Base-by-base conservation (phyloP, 2,329 filamentous ascomycete genomes). In the Blastomyces parvus region DNA sequence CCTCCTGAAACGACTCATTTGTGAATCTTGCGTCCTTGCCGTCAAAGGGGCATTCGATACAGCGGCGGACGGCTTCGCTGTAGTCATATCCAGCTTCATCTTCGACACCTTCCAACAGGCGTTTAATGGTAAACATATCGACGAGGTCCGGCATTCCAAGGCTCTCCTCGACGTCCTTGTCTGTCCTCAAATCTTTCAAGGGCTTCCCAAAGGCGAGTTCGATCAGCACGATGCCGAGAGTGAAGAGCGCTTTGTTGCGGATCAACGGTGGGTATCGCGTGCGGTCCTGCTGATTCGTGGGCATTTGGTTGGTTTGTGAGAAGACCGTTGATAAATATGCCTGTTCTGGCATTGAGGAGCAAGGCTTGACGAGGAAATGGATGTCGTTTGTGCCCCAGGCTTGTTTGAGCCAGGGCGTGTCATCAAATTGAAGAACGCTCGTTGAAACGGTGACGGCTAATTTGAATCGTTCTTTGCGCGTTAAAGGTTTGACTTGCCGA, bases 381-480 rank as follows among this genome's bases (percentile, higher is more conserved):
- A 69, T 64, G 60, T 67, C 64, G 1, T 59, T 59, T 19, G 62
- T 66, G 14, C 60, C 64, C 66, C 68, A 69, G 19, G 57, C 25
- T 5, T 40, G 42, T 40, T 67, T 62, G 6, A 68, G 53, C 67
- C 67, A 68, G 9, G 61, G 60, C 2, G 64, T 67, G 13, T 61
- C 62, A 33, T 67, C 55, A 22, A 68, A 58, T 62, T 69, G 67
- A 25, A 69, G 44, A 9, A 68, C 61, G 36, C 61, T 68, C n/a
- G 66, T 67, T 19, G 68, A 66, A 42, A 69, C 60, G 19, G 56
- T 66, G 1, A 66, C 66, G 9, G 67, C 68, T 50, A 68, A 63
- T 9, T 53, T 52, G 8, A 69, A 55, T 8, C 67, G 61, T 19
- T 68, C 63, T 25, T 36, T 60, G 30, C 64, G 55, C 9, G 58